Conservation (phyloP, 2,329 filamentous ascomycete species). For the Stachybotrys chlorohalonatus region DNA sequence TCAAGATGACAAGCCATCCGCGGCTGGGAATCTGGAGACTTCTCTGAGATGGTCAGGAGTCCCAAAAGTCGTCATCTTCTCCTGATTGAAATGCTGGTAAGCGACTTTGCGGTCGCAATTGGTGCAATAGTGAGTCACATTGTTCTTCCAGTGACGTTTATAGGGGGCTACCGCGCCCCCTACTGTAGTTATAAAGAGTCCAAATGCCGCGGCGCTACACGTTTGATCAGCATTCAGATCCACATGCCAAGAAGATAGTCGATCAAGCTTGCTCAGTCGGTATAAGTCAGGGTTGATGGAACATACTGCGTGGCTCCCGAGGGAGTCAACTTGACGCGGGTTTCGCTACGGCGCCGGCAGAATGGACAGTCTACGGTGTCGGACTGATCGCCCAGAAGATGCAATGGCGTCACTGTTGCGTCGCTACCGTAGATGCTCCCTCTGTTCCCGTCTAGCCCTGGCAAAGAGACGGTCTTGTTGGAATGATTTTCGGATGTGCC, state of each 20-base stretch:
- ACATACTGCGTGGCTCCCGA: slow-evolving; percentile 15
- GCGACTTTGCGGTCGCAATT: slow-evolving; percentile 17
- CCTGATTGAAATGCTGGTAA: slow-evolving; percentile 3
- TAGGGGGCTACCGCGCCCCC: slow-evolving; percentile 14
- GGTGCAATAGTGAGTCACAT: slow-evolving; percentile 12
- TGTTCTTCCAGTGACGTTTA: slow-evolving; percentile 6
- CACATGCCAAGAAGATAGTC: not conserved
- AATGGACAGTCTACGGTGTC: slow-evolving; percentile 16
- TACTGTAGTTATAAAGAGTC: slow-evolving; percentile 13
- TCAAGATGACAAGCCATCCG: not conserved
- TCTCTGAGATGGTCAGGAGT: slow-evolving; percentile 16
- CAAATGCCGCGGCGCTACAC: slow-evolving; percentile 6
- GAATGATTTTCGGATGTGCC: no score
- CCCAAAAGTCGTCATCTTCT: slow-evolving; percentile 10
- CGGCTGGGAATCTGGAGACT: slow-evolving; percentile 11
- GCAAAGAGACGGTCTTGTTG: no score
- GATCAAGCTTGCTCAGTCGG: no score
- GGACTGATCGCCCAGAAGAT: slow-evolving; percentile 13
- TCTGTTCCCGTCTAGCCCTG: no score
- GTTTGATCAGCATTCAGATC: not conserved
- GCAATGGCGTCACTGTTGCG: slow-evolving; percentile 14
- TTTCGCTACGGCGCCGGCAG: slow-evolving; percentile 11
- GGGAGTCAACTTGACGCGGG: slow-evolving; percentile 10
- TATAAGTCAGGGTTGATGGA: not conserved
- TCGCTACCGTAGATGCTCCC: not conserved